Percentiles rank a stretch among this genome's conserved stretches.
These are phyloP conservation scores for Lathyrus tuberosus DNA, from an alignment of 306 rosid genomes.

Conservation along the genomic window DNA sequence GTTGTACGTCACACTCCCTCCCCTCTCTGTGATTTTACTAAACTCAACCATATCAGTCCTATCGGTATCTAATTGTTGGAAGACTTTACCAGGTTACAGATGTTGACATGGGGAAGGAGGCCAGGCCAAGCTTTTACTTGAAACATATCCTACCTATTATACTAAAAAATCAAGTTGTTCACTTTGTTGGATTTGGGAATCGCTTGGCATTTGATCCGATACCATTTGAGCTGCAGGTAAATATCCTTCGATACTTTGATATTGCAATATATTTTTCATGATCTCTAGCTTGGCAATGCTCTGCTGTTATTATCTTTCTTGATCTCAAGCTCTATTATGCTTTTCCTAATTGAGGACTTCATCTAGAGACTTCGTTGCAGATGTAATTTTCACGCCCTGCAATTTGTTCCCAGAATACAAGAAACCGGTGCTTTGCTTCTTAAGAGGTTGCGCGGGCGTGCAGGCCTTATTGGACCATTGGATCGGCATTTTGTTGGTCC, in stretches of 20 bases:
- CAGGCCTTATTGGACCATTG: conserved; percentile 62
- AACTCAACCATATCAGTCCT: conserved; percentile 18
- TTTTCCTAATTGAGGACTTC: conserved; percentile 84
- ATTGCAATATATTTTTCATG: conserved; percentile 30
- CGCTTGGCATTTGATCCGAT: conserved; percentile 96
- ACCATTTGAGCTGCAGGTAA: conserved; percentile 86
- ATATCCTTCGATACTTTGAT: conserved; percentile 38
- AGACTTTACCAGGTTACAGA: conserved; percentile 76
- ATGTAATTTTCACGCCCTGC: conserved; percentile 94
- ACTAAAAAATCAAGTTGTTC: conserved; percentile 78
- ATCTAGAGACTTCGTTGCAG: conserved; percentile 99
- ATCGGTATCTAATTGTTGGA: conserved; percentile 39
- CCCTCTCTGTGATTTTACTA: conserved; percentile 18
- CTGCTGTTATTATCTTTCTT: conserved; percentile 26
- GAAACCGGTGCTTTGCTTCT: conserved; percentile 87
- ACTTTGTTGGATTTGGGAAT: conserved; percentile 93
- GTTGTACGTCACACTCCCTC: conserved; percentile 58
- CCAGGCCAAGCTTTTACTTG: conserved; percentile 88
- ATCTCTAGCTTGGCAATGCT: conserved; percentile 39
- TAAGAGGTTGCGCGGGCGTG: conserved; percentile 73
- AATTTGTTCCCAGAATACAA: conserved; percentile 93
- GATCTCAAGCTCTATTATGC: conserved; percentile 43
- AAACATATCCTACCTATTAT: conserved; percentile 76
- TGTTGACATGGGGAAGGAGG: conserved; percentile 86
- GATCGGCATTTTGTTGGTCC: conserved; percentile 78